Evolutionary conservation across 345 rosid genomes (phyloP).

Genomic region (Erucastrum elatum): DNA sequence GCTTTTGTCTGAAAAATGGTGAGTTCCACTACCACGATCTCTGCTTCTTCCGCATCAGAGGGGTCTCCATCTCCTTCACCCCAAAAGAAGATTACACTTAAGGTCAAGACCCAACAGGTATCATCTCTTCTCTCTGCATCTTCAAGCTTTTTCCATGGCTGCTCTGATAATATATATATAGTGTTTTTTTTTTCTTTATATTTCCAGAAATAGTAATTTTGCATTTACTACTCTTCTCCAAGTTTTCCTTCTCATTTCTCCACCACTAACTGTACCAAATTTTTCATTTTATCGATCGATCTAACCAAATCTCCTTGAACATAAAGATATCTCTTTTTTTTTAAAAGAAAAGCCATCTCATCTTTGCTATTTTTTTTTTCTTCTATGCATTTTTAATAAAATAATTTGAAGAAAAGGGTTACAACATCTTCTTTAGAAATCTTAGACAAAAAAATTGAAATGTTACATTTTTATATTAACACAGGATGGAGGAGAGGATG

Average conservation of each 20-base stretch:
- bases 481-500: conserved; percentile 57
- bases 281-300: background rate
- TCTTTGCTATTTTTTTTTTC: background rate
- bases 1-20: conserved; percentile 23
- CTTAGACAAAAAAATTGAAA: background rate
- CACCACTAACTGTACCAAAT: too few relatives aligned
- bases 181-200: background rate
- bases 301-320: background rate
- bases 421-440: background rate
- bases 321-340: background rate
- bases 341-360: too few relatives aligned
- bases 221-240: background rate
- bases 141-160: background rate
- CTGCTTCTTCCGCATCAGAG: conserved; percentile 28
- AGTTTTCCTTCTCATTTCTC: too few relatives aligned
- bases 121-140: background rate
- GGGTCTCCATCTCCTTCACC: conserved; percentile 29
- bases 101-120: conserved; percentile 35
- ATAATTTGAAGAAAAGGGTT: background rate
- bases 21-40: conserved; percentile 26
- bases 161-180: background rate
- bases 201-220: background rate
- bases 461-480: background rate
- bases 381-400: background rate
- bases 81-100: conserved; percentile 7